These are phyloP conservation scores for Sodiomyces alkalinus DNA, from an alignment of 2,329 filamentous ascomycete genomes.

Conservation along the genomic window DNA sequence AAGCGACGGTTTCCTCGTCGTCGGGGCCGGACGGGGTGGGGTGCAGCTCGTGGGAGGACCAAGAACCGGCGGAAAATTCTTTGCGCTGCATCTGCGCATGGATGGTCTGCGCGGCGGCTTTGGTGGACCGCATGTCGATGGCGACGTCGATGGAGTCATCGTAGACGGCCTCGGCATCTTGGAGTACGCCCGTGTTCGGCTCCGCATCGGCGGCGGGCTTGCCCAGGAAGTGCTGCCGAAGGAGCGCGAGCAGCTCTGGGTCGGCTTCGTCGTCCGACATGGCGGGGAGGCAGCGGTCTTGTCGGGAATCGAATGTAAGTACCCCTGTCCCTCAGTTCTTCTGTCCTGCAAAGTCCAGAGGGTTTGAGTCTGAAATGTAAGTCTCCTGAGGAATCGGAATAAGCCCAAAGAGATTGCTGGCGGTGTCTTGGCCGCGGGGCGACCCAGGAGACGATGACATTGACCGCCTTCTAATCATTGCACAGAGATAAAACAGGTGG, in stretches of 20 bases:
- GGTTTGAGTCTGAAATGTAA: too few relatives aligned
- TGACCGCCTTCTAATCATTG: too few relatives aligned
- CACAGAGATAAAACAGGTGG: too few relatives aligned
- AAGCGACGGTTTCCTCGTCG: constrained; percentile 67
- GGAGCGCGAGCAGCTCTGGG: constrained; percentile 69
- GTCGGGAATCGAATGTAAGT: too few relatives aligned
- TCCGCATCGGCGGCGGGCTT: constrained; percentile 37
- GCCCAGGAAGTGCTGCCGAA: constrained; percentile 63
- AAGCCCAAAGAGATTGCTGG: too few relatives aligned
- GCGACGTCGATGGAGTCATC: constrained; percentile 90
- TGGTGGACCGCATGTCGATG: constrained; percentile 68
- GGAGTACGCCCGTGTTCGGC: constrained; percentile 68
- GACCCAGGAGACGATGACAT: too few relatives aligned
- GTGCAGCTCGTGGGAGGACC: constrained; percentile 81
- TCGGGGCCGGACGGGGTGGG: constrained; percentile 59
- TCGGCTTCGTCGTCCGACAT: constrained; percentile 93
- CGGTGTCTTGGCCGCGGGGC: too few relatives aligned
- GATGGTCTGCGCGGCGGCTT: constrained; percentile 66
- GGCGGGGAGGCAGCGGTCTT: too few relatives aligned
- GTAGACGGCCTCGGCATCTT: constrained; percentile 73
- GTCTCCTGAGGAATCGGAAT: too few relatives aligned
- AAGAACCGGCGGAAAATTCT: constrained; percentile 68
- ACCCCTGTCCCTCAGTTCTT: too few relatives aligned
- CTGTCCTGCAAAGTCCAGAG: too few relatives aligned
- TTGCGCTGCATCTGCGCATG: constrained; percentile 71